Conservation (phyloP, 768 basidiomycete species). For the Rhodotorula paludigena region DNA sequence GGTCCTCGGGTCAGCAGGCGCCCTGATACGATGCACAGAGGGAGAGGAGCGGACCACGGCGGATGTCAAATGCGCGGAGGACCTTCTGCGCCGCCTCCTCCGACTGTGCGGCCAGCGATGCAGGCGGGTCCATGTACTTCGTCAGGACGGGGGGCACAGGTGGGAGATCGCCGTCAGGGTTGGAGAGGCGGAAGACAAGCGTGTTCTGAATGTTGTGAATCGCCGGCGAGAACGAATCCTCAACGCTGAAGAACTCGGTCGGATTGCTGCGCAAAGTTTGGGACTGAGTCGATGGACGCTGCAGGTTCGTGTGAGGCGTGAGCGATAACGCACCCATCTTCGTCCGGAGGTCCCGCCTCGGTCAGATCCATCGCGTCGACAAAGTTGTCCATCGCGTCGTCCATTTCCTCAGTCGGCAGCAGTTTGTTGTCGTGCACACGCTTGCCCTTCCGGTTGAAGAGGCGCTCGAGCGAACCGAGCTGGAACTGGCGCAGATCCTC, state of each 20-base stretch:
- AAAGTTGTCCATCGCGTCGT: conserved; percentile 75
- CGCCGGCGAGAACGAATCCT: conserved; percentile 77
- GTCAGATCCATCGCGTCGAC: conserved; percentile 86
- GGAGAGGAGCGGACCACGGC: conserved; percentile 61
- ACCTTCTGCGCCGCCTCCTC: conserved; percentile 58
- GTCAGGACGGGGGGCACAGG: conserved; percentile 78
- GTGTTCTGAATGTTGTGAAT: conserved; percentile 90
- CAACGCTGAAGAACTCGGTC: conserved; percentile 69
- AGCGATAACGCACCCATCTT: conserved; percentile 52
- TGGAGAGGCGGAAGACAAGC: conserved; percentile 68
- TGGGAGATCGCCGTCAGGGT: conserved; percentile 66
- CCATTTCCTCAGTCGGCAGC: conserved; percentile 71
- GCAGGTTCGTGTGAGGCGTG: neutral
- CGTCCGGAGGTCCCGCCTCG: conserved; percentile 56
- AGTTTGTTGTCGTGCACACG: conserved; percentile 68
- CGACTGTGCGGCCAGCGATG: conserved; percentile 61
- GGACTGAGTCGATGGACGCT: no score
- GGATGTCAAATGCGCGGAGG: conserved; percentile 66
- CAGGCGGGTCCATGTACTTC: conserved; percentile 78
- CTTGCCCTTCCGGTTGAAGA: conserved; percentile 72
- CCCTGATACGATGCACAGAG: neutral
- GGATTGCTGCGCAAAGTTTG: conserved; percentile 58
- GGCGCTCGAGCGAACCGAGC: conserved; percentile 71
- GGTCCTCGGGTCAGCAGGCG: neutral
- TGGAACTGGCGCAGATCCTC: conserved; percentile 85